A percentile compares a stretch with the other conserved stretches of the same genome.
Conservation (phyloP, 2,329 filamentous ascomycete genomes). For the Hypoxylon sp. region DNA sequence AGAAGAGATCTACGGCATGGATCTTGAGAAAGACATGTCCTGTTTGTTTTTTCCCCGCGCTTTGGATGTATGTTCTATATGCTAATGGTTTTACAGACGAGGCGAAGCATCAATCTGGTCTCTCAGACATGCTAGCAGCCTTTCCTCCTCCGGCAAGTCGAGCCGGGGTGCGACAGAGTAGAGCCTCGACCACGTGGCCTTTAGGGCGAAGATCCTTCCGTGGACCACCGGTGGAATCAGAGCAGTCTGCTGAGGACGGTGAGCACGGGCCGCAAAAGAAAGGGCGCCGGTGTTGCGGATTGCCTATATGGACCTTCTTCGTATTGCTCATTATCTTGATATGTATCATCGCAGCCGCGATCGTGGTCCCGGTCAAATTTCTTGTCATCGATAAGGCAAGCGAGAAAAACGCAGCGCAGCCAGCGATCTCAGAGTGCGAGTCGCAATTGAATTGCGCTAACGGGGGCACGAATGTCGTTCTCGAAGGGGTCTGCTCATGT, state of each 20-base stretch:
- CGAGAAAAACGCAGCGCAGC: constrained; percentile 48
- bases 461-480: constrained; percentile 80
- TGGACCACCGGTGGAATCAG: constrained; percentile 22
- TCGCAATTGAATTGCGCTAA: constrained; percentile 76
- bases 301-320: constrained; percentile 83
- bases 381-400: constrained; percentile 68
- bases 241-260: constrained; percentile 20
- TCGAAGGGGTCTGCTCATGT: constrained; percentile 79
- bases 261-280: constrained; percentile 39
- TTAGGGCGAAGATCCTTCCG: constrained; percentile 50
- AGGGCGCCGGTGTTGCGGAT: constrained; percentile 80
- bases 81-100: constrained; percentile 50
- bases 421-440: constrained; percentile 66
- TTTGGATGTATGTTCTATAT: not conserved
- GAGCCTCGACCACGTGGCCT: constrained; percentile 64
- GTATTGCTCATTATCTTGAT: constrained; percentile 73
- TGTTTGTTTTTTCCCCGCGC: constrained; percentile 52
- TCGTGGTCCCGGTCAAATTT: constrained; percentile 80
- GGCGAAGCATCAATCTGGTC: constrained; percentile 61
- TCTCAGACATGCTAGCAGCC: constrained; percentile 74
- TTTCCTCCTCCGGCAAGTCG: constrained; percentile 69
- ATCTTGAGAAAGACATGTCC: constrained; percentile 56
- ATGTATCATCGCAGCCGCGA: constrained; percentile 80
- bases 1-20: constrained; percentile 56
- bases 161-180: constrained; percentile 58